These are phyloP conservation scores for Lagenaria siceraria DNA, from an alignment of 306 rosid species.

Conservation along the genomic window DNA sequence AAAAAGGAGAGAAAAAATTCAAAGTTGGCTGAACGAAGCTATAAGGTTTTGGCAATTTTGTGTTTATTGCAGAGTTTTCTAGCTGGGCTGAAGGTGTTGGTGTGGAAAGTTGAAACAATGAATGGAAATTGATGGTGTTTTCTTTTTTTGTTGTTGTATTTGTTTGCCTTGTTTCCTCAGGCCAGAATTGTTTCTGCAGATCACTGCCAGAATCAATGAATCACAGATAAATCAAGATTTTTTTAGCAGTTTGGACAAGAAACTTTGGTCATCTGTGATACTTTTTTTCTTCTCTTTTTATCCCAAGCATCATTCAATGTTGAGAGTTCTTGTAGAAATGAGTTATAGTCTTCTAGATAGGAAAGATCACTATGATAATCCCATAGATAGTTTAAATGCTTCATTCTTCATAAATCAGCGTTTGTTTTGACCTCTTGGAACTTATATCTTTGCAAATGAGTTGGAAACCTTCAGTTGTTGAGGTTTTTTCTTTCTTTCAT, in stretches of 20 bases:
- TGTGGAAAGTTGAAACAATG: neutral
- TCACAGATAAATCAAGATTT: neutral
- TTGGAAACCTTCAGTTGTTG: neutral
- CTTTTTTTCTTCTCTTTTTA: neutral
- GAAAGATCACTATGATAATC: neutral
- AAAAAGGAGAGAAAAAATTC: neutral
- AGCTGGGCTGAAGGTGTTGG: neutral
- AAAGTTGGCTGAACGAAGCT: neutral
- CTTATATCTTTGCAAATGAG: neutral
- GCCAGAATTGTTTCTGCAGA: neutral
- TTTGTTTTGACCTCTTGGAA: neutral
- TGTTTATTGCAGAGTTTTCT: constrained; percentile 6
- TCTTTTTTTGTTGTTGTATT: neutral
- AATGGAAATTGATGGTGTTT: neutral
- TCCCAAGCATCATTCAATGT: neutral
- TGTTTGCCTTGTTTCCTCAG: neutral
- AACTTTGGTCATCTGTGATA: neutral
- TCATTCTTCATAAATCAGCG: neutral
- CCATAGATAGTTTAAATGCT: neutral
- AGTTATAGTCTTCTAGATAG: neutral
- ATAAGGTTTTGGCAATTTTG: neutral
- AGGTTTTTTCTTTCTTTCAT: neutral
- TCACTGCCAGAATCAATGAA: neutral
- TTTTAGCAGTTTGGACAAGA: neutral
- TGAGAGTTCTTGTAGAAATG: neutral